Evolutionary conservation across 345 rosid genomes (phyloP), one percentile per base, ranked within the genome.

Genomic region (Salix purpurea): DNA sequence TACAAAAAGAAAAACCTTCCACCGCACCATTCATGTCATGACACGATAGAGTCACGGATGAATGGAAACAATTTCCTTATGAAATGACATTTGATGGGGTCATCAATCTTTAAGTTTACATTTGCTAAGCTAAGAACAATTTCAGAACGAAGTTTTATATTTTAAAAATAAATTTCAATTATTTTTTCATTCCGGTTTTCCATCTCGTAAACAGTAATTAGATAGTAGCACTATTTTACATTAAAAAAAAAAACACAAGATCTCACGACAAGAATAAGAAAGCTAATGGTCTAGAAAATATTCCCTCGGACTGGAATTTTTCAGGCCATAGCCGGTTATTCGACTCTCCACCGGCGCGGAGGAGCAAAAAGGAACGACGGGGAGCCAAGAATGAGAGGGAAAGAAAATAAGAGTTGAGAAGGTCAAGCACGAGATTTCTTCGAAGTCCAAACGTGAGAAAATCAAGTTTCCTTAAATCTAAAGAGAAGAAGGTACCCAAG

Each of bases 331-430:
- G 64, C 64, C 64, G 64, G 64, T 23, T 4, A 23, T 58, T 4
- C 15, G 62, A 58, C 62, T n/a, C 61, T 8, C 61, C 61, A 1
- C 11, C 61, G 23, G 44, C 44, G 44, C 13, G 13, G 12, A 9
- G 11, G 44, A 40, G 13, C 44, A 10, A 9, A 40, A 40, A 40
- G 13, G 44, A 40, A 40, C 10, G 44, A 40, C 10, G 13, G 44
- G 44, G 14, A 3, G 44, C 44, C 2, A 40, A 10, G 44, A 40
- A 40, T 0, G 44, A 40, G 44, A 40, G 12, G 13, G 62, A 23
- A 10, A 3, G 28, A n/a, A 11, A n/a, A 23, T 1, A 9, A 4
- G 14, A 3, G 14, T n/a, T 23, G 0, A 0, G 28, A n/a, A 8
- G 14, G 12, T 58, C 14, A n/a, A 58, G 26, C 13, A n/a, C 13